These are phyloP conservation scores for Trypanosoma mega DNA, from an alignment of 208 protist genomes.

Conservation along the genomic window DNA sequence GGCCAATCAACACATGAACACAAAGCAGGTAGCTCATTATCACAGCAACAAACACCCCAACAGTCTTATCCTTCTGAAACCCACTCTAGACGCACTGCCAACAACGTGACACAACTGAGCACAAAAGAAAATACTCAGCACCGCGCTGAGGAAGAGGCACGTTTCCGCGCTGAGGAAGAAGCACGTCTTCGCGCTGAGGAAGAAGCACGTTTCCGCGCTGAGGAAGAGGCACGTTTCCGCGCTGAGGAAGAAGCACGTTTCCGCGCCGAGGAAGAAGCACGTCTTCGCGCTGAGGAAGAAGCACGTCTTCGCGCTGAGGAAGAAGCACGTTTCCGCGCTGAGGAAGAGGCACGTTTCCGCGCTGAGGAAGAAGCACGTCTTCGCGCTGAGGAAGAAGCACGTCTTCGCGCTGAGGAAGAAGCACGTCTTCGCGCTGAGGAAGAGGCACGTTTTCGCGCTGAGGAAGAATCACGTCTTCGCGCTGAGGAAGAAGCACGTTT, in stretches of 20 bases:
- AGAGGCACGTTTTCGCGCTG: conserved; percentile 20
- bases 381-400: conserved; percentile 23
- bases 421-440: conserved; percentile 23
- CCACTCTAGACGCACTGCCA: not conserved
- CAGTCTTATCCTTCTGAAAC: no score
- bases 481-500: conserved; percentile 19
- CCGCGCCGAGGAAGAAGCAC: no score
- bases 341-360: conserved; percentile 9
- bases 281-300: no score
- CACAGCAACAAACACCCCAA: not conserved
- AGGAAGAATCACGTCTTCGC: conserved; percentile 17
- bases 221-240: conserved; percentile 20
- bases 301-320: no score
- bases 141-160: conserved; percentile 16
- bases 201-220: no score
- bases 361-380: conserved; percentile 20
- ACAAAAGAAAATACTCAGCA: conserved; percentile 5
- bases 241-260: no score
- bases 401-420: conserved; percentile 1
- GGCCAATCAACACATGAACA: not conserved
- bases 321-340: not conserved
- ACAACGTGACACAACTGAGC: not conserved
- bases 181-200: not conserved
- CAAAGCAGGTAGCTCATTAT: not conserved
- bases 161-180: no score